phyloP scores from a whole-genome alignment of 805 yeast genomes.

The Brettanomyces naardenensis region DNA sequence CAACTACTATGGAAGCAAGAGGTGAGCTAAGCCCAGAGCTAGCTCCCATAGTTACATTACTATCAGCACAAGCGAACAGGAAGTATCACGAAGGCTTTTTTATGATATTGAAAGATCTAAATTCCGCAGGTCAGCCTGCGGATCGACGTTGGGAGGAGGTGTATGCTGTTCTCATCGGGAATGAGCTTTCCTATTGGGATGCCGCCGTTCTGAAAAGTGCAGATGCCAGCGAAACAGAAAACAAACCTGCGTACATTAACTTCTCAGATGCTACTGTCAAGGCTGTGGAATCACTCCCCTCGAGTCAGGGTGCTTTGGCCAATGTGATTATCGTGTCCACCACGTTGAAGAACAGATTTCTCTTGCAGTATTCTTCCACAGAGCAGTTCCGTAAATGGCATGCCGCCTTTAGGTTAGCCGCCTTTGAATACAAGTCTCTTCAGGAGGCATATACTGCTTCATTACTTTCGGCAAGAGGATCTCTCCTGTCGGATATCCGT shows the following conservation, averaged over 20 bases:
- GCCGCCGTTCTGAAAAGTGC: conserved; percentile 50
- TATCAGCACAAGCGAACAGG: conserved; percentile 69
- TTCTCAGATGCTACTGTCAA: conserved; percentile 84
- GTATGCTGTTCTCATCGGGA: conserved; percentile 85
- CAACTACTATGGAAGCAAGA: conserved; percentile 20
- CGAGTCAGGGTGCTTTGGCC: conserved; percentile 55
- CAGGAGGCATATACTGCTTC: conserved; percentile 98
- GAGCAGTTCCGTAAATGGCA: conserved; percentile 71
- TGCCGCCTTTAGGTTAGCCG: conserved; percentile 71
- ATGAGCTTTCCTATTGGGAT: conserved; percentile 90
- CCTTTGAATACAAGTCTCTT: conserved; percentile 71
- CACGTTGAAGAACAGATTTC: conserved; percentile 79
- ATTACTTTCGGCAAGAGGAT: conserved; percentile 82
- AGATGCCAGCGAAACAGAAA: conserved; percentile 30
- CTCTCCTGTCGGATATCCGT: conserved; percentile 77
- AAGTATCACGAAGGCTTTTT: conserved; percentile 71
- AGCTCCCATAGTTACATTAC: conserved; percentile 64
- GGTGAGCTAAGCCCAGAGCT: conserved; percentile 33
- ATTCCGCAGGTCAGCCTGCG: conserved; percentile 80
- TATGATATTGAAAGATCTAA: conserved; percentile 64
- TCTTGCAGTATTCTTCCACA: conserved; percentile 66
- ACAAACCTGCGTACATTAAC: conserved; percentile 74
- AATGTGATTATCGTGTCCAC: conserved; percentile 88
- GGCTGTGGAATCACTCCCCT: conserved; percentile 58
- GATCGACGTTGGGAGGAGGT: conserved; percentile 88